Conservation (phyloP, 1,284 basidiomycete genomes). For the Rhodotorula sp. region DNA sequence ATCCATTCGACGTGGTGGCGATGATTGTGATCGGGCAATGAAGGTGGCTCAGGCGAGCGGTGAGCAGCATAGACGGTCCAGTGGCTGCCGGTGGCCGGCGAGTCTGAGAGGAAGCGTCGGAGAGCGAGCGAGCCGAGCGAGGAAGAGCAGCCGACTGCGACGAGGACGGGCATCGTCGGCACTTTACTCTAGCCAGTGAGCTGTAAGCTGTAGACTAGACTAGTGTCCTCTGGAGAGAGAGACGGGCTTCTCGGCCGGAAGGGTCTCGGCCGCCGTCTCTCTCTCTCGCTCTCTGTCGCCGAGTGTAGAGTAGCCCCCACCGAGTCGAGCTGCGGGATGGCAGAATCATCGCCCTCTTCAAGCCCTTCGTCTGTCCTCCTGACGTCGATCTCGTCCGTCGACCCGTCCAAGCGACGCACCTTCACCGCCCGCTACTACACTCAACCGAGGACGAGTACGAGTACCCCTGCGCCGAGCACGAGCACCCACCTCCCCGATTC, state of each 20-base stretch:
- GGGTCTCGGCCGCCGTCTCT: too few species aligned
- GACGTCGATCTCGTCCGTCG: constrained; percentile 14
- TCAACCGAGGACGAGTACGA: constrained; percentile 5
- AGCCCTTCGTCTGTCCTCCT: constrained; percentile 10
- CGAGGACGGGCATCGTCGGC: neutral
- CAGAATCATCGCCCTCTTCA: neutral
- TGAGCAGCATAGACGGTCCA: neutral
- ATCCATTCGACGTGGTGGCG: neutral
- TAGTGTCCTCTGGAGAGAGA: too few species aligned
- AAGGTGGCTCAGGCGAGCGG: neutral
- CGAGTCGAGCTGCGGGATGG: too few species aligned
- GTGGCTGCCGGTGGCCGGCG: too few species aligned
- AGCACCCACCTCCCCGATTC: constrained; percentile 60
- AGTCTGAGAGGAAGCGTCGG: neutral
- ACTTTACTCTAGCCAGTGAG: too few species aligned
- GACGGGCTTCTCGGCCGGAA: too few species aligned
- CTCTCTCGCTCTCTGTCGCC: too few species aligned
- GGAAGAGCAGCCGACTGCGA: neutral
- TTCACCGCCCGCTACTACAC: constrained; percentile 29
- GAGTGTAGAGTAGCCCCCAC: too few species aligned
- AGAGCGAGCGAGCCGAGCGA: neutral
- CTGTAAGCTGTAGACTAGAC: too few species aligned
- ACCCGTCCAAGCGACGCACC: constrained; percentile 12
- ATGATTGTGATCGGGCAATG: neutral
- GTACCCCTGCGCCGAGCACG: neutral